Percentiles rank a stretch among this genome's conserved stretches.
phyloP scores from a whole-genome alignment of 805 yeast species.

The Saturnispora gosingensis region DNA sequence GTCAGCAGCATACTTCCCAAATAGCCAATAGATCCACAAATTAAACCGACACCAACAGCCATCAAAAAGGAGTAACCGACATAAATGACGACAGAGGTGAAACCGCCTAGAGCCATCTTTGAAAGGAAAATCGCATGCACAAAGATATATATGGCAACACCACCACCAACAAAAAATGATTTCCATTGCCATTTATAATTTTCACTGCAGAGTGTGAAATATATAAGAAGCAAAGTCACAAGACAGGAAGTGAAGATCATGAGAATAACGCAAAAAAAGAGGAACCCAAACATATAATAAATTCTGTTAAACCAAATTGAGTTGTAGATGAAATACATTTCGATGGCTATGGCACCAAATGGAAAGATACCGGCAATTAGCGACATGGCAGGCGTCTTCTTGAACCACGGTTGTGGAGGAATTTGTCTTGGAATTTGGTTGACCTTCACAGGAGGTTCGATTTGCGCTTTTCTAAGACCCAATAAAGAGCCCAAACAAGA shows the following conservation, averaged over 20 bases:
- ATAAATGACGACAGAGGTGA: slow-evolving; percentile 69
- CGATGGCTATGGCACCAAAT: slow-evolving; percentile 90
- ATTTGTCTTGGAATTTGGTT: slow-evolving; percentile 96
- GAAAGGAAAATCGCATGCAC: slow-evolving; percentile 72
- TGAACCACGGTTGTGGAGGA: slow-evolving; percentile 82
- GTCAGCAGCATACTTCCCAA: slow-evolving; percentile 64
- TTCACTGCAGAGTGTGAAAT: slow-evolving; percentile 80
- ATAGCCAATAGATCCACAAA: slow-evolving; percentile 87
- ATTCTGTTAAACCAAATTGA: slow-evolving; percentile 91
- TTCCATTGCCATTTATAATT: slow-evolving; percentile 99
- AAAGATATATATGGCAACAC: slow-evolving; percentile 78
- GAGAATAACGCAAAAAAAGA: slow-evolving; percentile 78
- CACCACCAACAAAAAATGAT: slow-evolving; percentile 77
- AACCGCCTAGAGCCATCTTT: slow-evolving; percentile 59
- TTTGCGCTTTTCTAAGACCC: slow-evolving; percentile 49
- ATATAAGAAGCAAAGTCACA: slow-evolving; percentile 71
- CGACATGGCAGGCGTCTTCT: slow-evolving; percentile 57
- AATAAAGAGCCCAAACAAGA: slow-evolving; percentile 75
- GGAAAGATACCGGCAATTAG: slow-evolving; percentile 86
- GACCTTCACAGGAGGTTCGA: slow-evolving; percentile 63
- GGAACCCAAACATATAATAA: slow-evolving; percentile 95
- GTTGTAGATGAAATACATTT: slow-evolving; percentile 83
- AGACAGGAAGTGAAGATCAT: slow-evolving; percentile 75
- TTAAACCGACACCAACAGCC: slow-evolving; percentile 60
- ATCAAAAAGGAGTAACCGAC: slow-evolving; percentile 74